phyloP scores from a whole-genome alignment of 176 grass and related monocot genomes.

The Ampelocalamus luodianensis region DNA sequence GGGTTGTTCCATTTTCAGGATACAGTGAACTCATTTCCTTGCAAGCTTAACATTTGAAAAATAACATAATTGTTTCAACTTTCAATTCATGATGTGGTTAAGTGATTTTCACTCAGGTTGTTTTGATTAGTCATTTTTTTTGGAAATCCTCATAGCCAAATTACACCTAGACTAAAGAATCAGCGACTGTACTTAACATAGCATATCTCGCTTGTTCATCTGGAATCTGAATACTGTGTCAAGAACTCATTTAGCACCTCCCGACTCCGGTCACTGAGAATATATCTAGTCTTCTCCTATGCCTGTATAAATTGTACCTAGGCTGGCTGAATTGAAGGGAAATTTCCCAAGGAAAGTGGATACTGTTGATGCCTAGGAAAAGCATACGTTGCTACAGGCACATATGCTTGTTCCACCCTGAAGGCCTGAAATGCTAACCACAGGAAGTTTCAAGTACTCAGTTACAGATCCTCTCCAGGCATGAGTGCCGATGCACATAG shows the following conservation, averaged over 20 bases:
- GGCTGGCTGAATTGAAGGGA: neutral
- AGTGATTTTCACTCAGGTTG: neutral
- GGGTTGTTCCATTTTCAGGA: neutral
- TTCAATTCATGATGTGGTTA: slow-evolving; percentile 1
- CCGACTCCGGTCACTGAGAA: neutral
- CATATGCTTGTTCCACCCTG: neutral
- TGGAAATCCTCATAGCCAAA: too few species aligned
- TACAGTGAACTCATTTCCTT: neutral
- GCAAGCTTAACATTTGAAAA: neutral
- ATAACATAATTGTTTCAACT: neutral
- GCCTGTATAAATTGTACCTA: neutral
- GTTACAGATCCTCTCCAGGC: neutral
- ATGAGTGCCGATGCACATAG: neutral
- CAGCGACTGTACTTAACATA: too few species aligned
- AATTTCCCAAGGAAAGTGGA: neutral
- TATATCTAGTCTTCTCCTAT: neutral
- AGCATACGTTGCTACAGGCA: neutral
- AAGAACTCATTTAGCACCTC: too few species aligned
- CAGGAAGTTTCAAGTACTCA: neutral
- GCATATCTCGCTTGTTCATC: too few species aligned
- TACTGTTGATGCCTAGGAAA: neutral
- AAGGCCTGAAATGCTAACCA: neutral
- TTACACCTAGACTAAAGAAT: too few species aligned
- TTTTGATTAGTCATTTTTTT: neutral
- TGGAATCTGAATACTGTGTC: too few species aligned